phyloP scores from a whole-genome alignment of 345 rosid genomes.

The Eucalyptus polyanthemos region DNA sequence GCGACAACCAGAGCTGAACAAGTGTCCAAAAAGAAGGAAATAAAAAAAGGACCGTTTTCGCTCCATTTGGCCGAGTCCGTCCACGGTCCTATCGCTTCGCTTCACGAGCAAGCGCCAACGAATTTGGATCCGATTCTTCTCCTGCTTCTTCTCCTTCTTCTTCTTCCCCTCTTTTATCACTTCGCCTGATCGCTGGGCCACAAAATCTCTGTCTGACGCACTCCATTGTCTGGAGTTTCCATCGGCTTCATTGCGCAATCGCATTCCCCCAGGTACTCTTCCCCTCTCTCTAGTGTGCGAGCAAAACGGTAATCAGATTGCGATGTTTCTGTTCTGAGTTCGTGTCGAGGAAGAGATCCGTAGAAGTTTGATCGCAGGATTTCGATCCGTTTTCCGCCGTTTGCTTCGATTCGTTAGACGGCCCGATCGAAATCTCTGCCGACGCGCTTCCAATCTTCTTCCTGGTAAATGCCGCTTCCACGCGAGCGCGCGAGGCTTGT shows the following conservation, averaged over 20 bases:
- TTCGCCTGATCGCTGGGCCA: not conserved
- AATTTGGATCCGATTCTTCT: conserved; percentile 30
- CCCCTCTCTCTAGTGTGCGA: not conserved
- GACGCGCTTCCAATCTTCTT: not conserved
- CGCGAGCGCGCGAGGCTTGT: not conserved
- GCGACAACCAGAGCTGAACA: not conserved
- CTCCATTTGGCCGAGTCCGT: not conserved
- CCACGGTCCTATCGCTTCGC: not conserved
- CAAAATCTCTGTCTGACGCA: not conserved
- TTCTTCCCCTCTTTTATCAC: not conserved
- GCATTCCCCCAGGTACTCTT: not conserved
- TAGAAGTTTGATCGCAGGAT: not conserved
- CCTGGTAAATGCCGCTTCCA: not conserved
- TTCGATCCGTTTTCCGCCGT: not conserved
- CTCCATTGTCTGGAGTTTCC: not conserved
- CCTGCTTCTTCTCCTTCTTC: not conserved
- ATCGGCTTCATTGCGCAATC: not conserved
- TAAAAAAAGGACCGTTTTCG: not conserved
- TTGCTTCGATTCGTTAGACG: not conserved
- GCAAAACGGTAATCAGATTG: not conserved
- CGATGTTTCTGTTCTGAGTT: not conserved
- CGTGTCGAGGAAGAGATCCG: not conserved
- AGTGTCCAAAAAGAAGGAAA: not conserved
- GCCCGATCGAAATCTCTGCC: not conserved
- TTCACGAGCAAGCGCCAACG: conserved; percentile 24